Percentiles rank a stretch among this genome's conserved stretches.
These are phyloP conservation scores for Fraxinus americana DNA, from an alignment of 257 asterid genomes.

Conservation along the genomic window DNA sequence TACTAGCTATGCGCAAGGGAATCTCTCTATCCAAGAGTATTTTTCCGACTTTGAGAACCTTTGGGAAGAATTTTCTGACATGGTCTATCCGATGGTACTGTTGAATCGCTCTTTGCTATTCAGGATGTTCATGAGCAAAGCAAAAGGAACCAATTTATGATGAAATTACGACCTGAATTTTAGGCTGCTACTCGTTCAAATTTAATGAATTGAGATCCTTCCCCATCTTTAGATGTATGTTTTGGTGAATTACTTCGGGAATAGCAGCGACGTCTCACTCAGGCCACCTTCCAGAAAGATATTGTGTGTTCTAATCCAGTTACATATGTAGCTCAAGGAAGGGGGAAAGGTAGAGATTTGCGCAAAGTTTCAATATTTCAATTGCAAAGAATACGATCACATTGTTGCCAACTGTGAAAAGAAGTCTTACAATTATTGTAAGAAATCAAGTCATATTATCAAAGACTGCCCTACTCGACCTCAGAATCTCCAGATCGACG, in stretches of 20 bases:
- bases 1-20: background rate
- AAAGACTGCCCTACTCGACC: background rate
- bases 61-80: background rate
- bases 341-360: background rate
- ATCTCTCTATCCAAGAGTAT: background rate
- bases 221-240: background rate
- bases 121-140: background rate
- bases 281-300: background rate
- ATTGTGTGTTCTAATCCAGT: too few relatives aligned
- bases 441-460: background rate
- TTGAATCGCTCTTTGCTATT: background rate
- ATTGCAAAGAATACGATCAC: background rate
- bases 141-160: background rate
- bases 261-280: background rate
- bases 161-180: background rate
- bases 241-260: background rate
- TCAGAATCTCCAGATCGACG: background rate
- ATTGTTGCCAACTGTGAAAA: background rate
- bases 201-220: background rate
- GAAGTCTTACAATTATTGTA: background rate
- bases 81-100: background rate
- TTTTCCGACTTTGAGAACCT: background rate
- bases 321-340: background rate
- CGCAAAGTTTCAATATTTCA: background rate
- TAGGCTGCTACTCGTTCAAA: background rate